Percentiles rank a stretch among this genome's conserved stretches.
Conservation (phyloP, 148 eudicot genomes). For the Hydrangea macrophylla region DNA sequence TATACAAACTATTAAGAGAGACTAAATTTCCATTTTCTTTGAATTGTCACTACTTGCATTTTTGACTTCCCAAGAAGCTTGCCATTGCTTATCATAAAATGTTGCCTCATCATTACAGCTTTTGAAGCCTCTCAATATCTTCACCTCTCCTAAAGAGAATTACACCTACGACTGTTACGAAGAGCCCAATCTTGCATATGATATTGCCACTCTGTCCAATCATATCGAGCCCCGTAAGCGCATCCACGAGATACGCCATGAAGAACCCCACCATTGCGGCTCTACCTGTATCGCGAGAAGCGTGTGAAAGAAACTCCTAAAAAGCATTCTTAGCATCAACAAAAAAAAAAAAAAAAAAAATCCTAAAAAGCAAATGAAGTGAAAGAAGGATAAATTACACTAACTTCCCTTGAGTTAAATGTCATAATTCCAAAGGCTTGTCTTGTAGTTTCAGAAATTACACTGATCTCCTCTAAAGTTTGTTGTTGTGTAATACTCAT, state of each 20-base stretch:
- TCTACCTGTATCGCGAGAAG: slow-evolving; percentile 27
- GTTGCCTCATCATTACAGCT: slow-evolving; percentile 43
- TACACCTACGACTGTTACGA: slow-evolving; percentile 26
- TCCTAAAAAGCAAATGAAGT: too few relatives aligned
- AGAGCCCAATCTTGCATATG: slow-evolving; percentile 34
- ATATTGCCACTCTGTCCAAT: slow-evolving; percentile 48
- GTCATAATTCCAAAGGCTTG: too few relatives aligned
- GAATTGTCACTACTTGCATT: background rate
- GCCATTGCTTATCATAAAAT: slow-evolving; percentile 52
- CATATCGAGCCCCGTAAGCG: slow-evolving; percentile 36
- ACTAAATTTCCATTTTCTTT: slow-evolving; percentile 1
- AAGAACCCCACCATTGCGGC: slow-evolving; percentile 55
- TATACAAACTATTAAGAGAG: background rate
- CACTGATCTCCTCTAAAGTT: too few relatives aligned
- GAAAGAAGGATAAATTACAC: too few relatives aligned
- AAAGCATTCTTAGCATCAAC: too few relatives aligned
- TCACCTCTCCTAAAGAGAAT: slow-evolving; percentile 27
- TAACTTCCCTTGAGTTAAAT: too few relatives aligned
- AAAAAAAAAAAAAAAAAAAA: too few relatives aligned
- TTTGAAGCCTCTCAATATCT: slow-evolving; percentile 28
- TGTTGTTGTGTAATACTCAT: too few relatives aligned
- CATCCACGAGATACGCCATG: slow-evolving; percentile 36
- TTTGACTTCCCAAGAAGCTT: slow-evolving; percentile 43
- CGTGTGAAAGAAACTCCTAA: background rate
- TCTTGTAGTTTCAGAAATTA: too few relatives aligned